Conservation (phyloP, 441 rosid species). For the Croton laevigatus region DNA sequence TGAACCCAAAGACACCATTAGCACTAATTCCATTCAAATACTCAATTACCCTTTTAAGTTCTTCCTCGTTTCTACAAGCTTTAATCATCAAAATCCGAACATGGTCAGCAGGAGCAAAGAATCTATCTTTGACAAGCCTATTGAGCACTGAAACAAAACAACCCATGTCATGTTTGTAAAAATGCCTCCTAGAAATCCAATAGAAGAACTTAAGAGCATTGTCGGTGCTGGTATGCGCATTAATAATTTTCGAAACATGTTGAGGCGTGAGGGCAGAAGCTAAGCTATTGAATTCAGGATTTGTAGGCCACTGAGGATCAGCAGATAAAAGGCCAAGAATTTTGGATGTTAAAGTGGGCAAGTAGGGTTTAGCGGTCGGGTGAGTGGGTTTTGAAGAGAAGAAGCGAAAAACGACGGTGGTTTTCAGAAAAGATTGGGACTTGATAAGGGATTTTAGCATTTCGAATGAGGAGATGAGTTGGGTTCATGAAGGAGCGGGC, state of each 20-base stretch:
- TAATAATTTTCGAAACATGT: constrained; percentile 46
- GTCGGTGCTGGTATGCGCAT: constrained; percentile 30
- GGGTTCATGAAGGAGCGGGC: constrained; percentile 6
- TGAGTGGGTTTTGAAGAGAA: constrained; percentile 31
- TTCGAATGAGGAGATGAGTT: not conserved
- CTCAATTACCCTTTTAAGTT: constrained; percentile 41
- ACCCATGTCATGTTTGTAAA: constrained; percentile 45
- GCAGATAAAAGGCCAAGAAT: constrained; percentile 32
- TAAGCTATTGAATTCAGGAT: constrained; percentile 35
- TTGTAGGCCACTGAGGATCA: constrained; percentile 39
- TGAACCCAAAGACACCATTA: constrained; percentile 35
- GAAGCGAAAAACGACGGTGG: constrained; percentile 6
- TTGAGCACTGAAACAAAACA: constrained; percentile 46
- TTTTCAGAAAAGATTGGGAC: constrained; percentile 17
- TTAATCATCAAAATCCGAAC: constrained; percentile 58
- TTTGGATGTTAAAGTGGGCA: constrained; percentile 27
- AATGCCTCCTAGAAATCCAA: constrained; percentile 48
- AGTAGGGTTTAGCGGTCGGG: constrained; percentile 11
- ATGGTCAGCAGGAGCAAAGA: constrained; percentile 39
- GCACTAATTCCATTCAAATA: constrained; percentile 34
- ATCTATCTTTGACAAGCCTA: constrained; percentile 39
- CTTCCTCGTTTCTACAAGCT: constrained; percentile 42
- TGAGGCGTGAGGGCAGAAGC: constrained; percentile 34
- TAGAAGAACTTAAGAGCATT: constrained; percentile 37
- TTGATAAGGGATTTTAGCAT: constrained; percentile 36